These are phyloP conservation scores for Kodamaea ohmeri DNA, from an alignment of 1,139 yeast genomes.

Conservation along the genomic window DNA sequence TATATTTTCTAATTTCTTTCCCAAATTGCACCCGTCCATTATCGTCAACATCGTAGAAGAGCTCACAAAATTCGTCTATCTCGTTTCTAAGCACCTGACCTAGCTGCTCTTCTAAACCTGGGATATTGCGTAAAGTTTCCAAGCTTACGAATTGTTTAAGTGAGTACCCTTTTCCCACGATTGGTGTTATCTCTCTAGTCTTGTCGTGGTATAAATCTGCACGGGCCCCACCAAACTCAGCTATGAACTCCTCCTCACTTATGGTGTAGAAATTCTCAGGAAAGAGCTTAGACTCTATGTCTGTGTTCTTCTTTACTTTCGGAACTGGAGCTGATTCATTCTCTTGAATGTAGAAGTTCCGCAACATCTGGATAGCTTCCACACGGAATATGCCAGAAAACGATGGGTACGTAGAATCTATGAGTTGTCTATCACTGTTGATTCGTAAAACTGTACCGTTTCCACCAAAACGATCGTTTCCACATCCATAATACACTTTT, in stretches of 20 bases:
- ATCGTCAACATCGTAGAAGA: slow-evolving; percentile 32
- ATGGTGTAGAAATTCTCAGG: slow-evolving; percentile 47
- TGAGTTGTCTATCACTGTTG: slow-evolving; percentile 45
- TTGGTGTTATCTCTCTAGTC: slow-evolving; percentile 33
- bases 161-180: slow-evolving; percentile 24
- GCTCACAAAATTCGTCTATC: slow-evolving; percentile 23
- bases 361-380: slow-evolving; percentile 77
- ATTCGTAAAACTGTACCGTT: slow-evolving; percentile 81
- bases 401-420: slow-evolving; percentile 47
- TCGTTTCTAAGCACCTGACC: slow-evolving; percentile 21
- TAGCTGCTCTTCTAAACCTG: slow-evolving; percentile 21
- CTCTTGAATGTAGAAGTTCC: slow-evolving; percentile 82
- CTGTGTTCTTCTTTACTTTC: slow-evolving; percentile 69
- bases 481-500: slow-evolving; percentile 84
- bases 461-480: slow-evolving; percentile 94
- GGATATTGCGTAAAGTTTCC: slow-evolving; percentile 21
- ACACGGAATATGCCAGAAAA: slow-evolving; percentile 77
- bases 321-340: slow-evolving; percentile 85
- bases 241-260: slow-evolving; percentile 42
- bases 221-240: slow-evolving; percentile 48
- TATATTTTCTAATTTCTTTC: slow-evolving; percentile 21
- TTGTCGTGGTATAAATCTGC: slow-evolving; percentile 12
- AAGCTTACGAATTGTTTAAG: slow-evolving; percentile 22
- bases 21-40: slow-evolving; percentile 27
- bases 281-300: slow-evolving; percentile 63